Conservation (phyloP, 2,329 filamentous ascomycete genomes). For the Ambrosiella beaveri region DNA sequence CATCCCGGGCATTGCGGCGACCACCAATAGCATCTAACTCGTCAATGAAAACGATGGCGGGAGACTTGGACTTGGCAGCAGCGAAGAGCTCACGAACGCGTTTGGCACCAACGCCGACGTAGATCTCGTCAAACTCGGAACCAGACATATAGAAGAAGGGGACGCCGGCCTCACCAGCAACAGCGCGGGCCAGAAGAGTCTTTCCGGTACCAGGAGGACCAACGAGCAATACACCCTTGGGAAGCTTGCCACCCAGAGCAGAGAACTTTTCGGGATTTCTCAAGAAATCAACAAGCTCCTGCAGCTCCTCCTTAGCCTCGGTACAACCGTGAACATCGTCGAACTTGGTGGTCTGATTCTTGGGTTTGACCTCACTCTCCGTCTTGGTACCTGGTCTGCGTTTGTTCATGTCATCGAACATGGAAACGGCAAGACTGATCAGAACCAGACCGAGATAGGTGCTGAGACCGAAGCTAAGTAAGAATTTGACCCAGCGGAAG, state of each 20-base stretch:
- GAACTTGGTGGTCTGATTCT: slow-evolving; percentile 83
- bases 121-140: slow-evolving; percentile 95
- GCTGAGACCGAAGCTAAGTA: slow-evolving; percentile 60
- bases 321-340: slow-evolving; percentile 91
- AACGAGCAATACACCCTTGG: slow-evolving; percentile 88
- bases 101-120: slow-evolving; percentile 92
- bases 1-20: slow-evolving; percentile 81
- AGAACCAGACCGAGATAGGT: slow-evolving; percentile 65
- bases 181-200: slow-evolving; percentile 83
- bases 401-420: slow-evolving; percentile 56
- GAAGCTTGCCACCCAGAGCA: slow-evolving; percentile 84
- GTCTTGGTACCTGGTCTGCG: slow-evolving; percentile 52
- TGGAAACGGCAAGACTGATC: slow-evolving; percentile 54
- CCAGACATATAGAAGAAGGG: slow-evolving; percentile 99
- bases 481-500: slow-evolving; percentile 84
- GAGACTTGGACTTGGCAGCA: slow-evolving; percentile 68
- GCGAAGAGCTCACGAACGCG: slow-evolving; percentile 85
- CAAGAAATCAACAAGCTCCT: slow-evolving; percentile 91
- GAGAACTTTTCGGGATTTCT: slow-evolving; percentile 88
- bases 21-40: slow-evolving; percentile 88
- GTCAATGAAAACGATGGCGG: slow-evolving; percentile 89
- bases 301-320: slow-evolving; percentile 93
- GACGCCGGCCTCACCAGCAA: slow-evolving; percentile 90
- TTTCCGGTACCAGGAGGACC: slow-evolving; percentile 96
- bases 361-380: slow-evolving; percentile 74